Evolutionary conservation across 2,329 filamentous ascomycete species (phyloP).

Genomic region (Neospermospora avenae): DNA sequence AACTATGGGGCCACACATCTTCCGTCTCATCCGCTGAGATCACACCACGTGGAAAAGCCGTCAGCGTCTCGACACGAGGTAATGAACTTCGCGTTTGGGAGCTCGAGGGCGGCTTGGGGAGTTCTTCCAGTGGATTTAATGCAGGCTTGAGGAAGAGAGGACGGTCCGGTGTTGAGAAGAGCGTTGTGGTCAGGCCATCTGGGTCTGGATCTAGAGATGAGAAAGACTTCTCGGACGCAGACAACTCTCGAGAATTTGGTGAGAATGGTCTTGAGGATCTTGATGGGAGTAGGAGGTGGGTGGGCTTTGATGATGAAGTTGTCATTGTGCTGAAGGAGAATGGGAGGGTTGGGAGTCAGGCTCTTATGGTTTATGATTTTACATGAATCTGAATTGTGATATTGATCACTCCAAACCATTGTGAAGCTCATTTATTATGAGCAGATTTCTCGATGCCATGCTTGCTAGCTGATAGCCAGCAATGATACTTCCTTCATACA

Average conservation of each 20-base stretch:
- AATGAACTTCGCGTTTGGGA: slow-evolving; percentile 65
- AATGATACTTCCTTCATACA: too few relatives aligned
- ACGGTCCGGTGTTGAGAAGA: background rate
- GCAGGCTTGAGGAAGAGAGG: slow-evolving; percentile 23
- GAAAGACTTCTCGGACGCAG: too few relatives aligned
- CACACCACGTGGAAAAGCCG: slow-evolving; percentile 65
- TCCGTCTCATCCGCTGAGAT: slow-evolving; percentile 66
- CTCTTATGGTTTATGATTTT: slow-evolving; percentile 68
- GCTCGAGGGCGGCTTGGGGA: slow-evolving; percentile 53
- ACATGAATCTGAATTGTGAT: slow-evolving; percentile 40
- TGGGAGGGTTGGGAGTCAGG: slow-evolving; percentile 51
- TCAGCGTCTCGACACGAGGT: slow-evolving; percentile 61
- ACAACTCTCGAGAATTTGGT: background rate
- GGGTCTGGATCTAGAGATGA: background rate
- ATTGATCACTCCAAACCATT: too few relatives aligned
- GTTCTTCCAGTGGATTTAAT: slow-evolving; percentile 18
- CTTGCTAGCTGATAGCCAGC: too few relatives aligned
- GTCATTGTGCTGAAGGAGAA: slow-evolving; percentile 63
- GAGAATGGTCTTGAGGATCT: slow-evolving; percentile 10
- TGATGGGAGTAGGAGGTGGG: slow-evolving; percentile 44
- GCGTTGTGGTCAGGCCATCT: background rate
- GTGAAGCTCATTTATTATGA: too few relatives aligned
- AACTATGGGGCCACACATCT: slow-evolving; percentile 71
- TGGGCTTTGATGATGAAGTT: slow-evolving; percentile 71
- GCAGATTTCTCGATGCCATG: too few relatives aligned